Base-by-base conservation (phyloP, 257 asterid genomes). In the Craterostigma plantagineum region DNA sequence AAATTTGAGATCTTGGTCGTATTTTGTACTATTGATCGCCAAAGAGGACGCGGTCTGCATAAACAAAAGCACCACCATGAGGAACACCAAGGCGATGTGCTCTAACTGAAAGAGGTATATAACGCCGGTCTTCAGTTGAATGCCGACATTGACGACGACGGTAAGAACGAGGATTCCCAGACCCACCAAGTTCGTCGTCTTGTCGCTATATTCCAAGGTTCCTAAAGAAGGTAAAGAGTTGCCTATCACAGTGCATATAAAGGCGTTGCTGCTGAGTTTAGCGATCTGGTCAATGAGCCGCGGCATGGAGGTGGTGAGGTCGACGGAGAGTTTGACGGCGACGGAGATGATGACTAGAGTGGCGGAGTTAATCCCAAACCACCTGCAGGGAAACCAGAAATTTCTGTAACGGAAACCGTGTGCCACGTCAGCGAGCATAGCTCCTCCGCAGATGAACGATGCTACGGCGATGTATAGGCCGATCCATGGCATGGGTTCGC, bases 351-450 rank as follows among this genome's bases (percentile, higher is more conserved):
- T 63, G 1, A 73, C 57, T 7, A 77, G 70, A 17, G 84, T 81
- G 3, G 92, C 71, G 48, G 96, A 92, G 7, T 86, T 86, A 34
- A 86, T 69, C 5, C 94, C 74, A 49, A 78, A 81, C 67, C 34
- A 73, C 46, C 68, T 78, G 77, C 68, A 65, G 1, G 97, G 97
- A 58, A 86, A 81, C 87, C 83, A 72, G 47, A 62, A 38, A 5
- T 46, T 46, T 18, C 18, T 11, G 51, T 46, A 46, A 7, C 51
- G 51, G 40, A 46, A 12, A 9, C 51, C 51, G 51, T 46, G 51
- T 17, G 33, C 5, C 40, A 18, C 40, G 41, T 46, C 51, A 4
- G 16, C 16, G 15, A 40, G 17, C 51, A 46, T 46, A 40, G 33
- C 33, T 9, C n/a, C 15, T 1, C 18, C 39, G 17, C 51, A 46